A percentile compares a stretch with the other conserved stretches of the same genome.
These are phyloP conservation scores for Mycena crocata DNA, from an alignment of 768 basidiomycete species.

Conservation along the genomic window DNA sequence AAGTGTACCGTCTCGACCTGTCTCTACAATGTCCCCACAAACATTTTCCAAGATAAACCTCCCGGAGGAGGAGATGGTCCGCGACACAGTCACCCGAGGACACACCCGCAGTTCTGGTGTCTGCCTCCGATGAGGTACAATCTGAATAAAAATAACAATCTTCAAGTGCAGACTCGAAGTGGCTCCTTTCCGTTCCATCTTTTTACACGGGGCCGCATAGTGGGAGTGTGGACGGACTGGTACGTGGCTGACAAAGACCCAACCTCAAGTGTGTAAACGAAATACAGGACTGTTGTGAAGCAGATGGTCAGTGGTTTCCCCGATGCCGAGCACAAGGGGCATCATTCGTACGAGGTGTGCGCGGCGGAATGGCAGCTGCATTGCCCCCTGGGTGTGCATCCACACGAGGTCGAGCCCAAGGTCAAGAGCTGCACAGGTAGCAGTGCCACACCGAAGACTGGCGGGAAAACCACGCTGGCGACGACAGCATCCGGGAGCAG, in stretches of 20 bases:
- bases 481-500: no score
- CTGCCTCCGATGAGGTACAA: not conserved
- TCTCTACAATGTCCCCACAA: no score
- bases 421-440: no score
- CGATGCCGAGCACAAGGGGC: not conserved
- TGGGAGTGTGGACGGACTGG: conserved; percentile 3
- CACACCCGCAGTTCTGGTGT: not conserved
- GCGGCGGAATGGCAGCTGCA: not conserved
- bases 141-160: not conserved
- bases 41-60: no score
- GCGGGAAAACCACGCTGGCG: no score
- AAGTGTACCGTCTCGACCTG: no score
- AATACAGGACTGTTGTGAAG: not conserved
- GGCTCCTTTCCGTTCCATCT: not conserved
- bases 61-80: no score
- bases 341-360: not conserved
- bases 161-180: no score
- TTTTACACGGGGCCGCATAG: not conserved
- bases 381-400: conserved; percentile 4
- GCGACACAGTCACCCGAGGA: no score
- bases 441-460: no score
- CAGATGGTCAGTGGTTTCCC: not conserved
- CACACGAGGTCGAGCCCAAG: not conserved
- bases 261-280: no score
- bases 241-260: no score